Conservation (phyloP, 1,284 basidiomycete species). For the Moniliella sp. region DNA sequence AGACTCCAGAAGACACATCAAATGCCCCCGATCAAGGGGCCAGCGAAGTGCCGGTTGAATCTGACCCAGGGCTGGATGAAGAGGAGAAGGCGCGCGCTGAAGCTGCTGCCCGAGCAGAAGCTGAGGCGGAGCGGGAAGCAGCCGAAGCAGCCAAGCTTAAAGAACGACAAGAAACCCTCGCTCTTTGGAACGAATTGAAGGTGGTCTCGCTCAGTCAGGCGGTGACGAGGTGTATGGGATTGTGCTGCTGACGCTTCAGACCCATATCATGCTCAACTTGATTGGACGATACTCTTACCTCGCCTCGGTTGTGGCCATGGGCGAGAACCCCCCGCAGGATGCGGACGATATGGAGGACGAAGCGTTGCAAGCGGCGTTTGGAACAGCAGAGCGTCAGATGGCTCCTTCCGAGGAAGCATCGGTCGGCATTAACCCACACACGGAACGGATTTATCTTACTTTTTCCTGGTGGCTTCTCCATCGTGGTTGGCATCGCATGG, state of each 20-base stretch:
- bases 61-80: no score
- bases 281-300: constrained; percentile 64
- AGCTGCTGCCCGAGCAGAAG: constrained; percentile 1
- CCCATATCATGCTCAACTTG: constrained; percentile 57
- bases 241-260: constrained; percentile 57
- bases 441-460: constrained; percentile 57
- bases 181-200: constrained; percentile 31
- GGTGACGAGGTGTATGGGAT: constrained; percentile 60
- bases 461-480: constrained; percentile 77
- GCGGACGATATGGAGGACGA: constrained; percentile 1
- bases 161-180: constrained; percentile 11
- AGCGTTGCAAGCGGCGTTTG: no score
- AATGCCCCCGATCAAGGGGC: no score
- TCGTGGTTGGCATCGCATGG: constrained; percentile 63
- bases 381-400: no score
- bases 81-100: background rate
- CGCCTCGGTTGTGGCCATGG: constrained; percentile 44
- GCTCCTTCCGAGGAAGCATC: background rate
- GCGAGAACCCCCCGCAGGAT: background rate
- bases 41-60: no score
- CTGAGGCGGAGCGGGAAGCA: background rate
- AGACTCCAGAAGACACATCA: no score
- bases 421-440: constrained; percentile 36
- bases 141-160: background rate
- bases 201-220: constrained; percentile 52